A percentile compares a stretch with the other conserved stretches of the same genome.
These are phyloP conservation scores for Penicillium sp. DNA, from an alignment of 2,329 filamentous ascomycete species.

Conservation along the genomic window DNA sequence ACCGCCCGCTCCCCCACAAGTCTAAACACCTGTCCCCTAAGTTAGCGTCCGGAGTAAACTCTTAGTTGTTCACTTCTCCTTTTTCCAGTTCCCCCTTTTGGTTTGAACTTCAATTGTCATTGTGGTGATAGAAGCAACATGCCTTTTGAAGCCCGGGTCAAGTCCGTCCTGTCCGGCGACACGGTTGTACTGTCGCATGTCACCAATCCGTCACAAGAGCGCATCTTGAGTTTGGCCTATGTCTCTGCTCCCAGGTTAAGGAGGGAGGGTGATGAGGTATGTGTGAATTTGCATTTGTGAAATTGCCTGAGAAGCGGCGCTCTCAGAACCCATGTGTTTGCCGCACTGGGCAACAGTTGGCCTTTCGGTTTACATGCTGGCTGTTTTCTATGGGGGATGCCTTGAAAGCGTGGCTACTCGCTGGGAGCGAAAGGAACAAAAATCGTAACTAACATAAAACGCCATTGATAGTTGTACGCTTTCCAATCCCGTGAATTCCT, in stretches of 20 bases:
- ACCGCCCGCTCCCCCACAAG: constrained; percentile 34
- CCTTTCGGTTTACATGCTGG: not conserved
- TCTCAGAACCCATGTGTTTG: not conserved
- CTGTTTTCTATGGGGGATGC: not conserved
- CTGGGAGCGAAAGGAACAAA: not conserved
- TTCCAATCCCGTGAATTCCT: constrained; percentile 95
- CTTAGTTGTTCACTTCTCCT: constrained; percentile 15
- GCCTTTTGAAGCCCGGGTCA: constrained; percentile 69
- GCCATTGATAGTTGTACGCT: constrained; percentile 63
- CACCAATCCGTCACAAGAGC: constrained; percentile 79
- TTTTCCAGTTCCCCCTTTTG: constrained; percentile 11
- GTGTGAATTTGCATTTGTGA: constrained; percentile 15
- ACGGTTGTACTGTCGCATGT: constrained; percentile 81
- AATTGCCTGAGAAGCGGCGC: not conserved
- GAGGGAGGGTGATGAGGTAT: constrained; percentile 82
- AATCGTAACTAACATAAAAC: not conserved
- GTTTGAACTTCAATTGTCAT: constrained; percentile 14
- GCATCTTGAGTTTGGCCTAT: constrained; percentile 86
- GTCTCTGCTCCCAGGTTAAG: constrained; percentile 83
- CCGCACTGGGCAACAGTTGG: not conserved
- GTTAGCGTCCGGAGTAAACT: constrained; percentile 3
- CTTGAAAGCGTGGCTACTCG: not conserved
- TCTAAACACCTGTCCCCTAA: constrained; percentile 34
- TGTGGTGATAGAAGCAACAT: constrained; percentile 28
- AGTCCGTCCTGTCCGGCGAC: constrained; percentile 92